Evolutionary conservation across 2,329 filamentous ascomycete genomes (phyloP).

Genomic region (Penicillium sclerotiorum): DNA sequence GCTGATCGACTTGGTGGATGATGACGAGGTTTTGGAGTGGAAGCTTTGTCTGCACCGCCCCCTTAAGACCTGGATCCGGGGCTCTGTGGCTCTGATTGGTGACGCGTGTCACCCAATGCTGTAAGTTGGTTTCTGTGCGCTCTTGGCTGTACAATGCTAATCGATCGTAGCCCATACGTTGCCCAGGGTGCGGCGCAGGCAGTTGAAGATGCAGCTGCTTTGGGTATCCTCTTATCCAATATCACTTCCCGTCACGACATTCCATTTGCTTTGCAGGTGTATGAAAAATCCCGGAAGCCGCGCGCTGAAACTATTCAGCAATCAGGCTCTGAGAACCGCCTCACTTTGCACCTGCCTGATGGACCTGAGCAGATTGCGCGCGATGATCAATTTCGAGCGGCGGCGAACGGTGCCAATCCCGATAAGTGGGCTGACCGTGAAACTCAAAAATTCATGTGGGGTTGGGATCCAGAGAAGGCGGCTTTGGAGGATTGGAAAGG

Average conservation of each 20-base stretch:
- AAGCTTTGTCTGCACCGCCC: slow-evolving; percentile 39
- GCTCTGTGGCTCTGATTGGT: slow-evolving; percentile 43
- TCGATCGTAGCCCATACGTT: slow-evolving; percentile 32
- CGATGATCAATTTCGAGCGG: slow-evolving; percentile 42
- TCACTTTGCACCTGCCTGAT: slow-evolving; percentile 42
- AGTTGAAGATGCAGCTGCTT: slow-evolving; percentile 46
- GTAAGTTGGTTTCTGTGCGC: slow-evolving; percentile 25
- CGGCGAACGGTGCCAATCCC: slow-evolving; percentile 42
- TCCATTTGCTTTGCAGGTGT: slow-evolving; percentile 37
- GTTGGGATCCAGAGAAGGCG: slow-evolving; percentile 40
- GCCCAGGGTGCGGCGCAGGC: slow-evolving; percentile 52
- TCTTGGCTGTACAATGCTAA: slow-evolving; percentile 5
- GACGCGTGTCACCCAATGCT: slow-evolving; percentile 52
- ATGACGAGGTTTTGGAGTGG: slow-evolving; percentile 50
- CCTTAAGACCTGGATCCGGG: slow-evolving; percentile 38
- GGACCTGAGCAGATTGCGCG: slow-evolving; percentile 43
- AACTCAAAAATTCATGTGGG: slow-evolving; percentile 56
- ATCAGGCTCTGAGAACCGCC: slow-evolving; percentile 39
- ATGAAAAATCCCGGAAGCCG: slow-evolving; percentile 42
- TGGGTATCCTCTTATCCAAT: slow-evolving; percentile 37
- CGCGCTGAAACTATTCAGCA: slow-evolving; percentile 44
- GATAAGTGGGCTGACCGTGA: slow-evolving; percentile 69
- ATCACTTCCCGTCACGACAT: slow-evolving; percentile 37
- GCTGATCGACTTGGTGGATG: slow-evolving; percentile 63
- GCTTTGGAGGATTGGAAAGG: slow-evolving; percentile 35